Base-by-base conservation (phyloP, 306 rosid species). In the Fragaria iinumae region DNA sequence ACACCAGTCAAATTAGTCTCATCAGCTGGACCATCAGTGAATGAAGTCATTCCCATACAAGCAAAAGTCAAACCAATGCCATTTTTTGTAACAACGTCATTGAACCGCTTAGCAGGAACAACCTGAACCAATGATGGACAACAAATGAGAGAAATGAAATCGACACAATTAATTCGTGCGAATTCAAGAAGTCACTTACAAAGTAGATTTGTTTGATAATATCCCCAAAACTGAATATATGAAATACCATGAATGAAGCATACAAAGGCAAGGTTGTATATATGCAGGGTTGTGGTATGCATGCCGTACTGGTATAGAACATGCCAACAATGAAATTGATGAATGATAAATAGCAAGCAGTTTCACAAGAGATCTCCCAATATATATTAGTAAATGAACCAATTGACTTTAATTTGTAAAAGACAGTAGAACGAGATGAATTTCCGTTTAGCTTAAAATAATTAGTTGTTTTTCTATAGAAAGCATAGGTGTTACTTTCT, bases 1-100 rank as follows among this genome's bases (percentile, higher is more conserved):
- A 86, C 94, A 13, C 89, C 84, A 32, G 75, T 83, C 71, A 94
- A 84, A 84, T 90, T 90, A 80, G 91, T 81, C 63, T 87, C 98
- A 29, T 89, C 89, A 50, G 91, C 89, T 0, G 91, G 86, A 79
- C 83, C 91, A 83, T 94, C 98, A 11, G 72, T 1, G 76, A 34
- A 79, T 49, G 98, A 94, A 76, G 86, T 39, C 90, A 94, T 87
- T 82, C 84, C 96, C 96, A 94, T 89, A 69, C 3, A 2, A 10
- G 88, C 91, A 65, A 67, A 87, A 29, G 93, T 77, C 89, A 94
- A 72, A 80, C 96, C 93, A 86, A 90, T 81, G 21, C 98, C 98
- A 59, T 69, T 87, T 76, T 81, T 88, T 44, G 41, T 53, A 60
- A 84, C 88, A 48, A 79, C 72, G 49, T 90, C 82, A 69, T 92